These are phyloP conservation scores for Aspergillus saccharolyticus DNA, from an alignment of 495 filamentous ascomycete genomes.

Conservation along the genomic window DNA sequence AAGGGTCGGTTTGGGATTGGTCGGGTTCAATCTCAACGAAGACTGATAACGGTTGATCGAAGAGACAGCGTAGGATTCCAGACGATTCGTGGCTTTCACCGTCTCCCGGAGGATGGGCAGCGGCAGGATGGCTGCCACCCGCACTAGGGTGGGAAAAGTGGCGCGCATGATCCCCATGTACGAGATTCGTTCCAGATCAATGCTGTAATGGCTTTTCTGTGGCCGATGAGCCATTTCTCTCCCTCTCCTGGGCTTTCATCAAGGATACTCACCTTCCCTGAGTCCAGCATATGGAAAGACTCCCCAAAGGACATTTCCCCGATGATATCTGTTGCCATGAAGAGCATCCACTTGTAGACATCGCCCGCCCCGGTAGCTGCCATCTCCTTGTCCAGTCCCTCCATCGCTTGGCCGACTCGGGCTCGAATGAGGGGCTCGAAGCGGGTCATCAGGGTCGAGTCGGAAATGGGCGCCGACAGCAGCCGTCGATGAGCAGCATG, in stretches of 20 bases:
- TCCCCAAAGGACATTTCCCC: constrained; percentile 54
- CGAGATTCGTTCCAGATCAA: constrained; percentile 29
- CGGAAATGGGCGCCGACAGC: constrained; percentile 35
- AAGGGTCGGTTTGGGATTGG: constrained; percentile 35
- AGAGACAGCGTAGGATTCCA: constrained; percentile 28
- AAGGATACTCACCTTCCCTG: constrained; percentile 35
- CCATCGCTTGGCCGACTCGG: constrained; percentile 27
- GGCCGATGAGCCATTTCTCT: no score
- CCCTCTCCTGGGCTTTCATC: background rate
- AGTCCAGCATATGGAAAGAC: constrained; percentile 51
- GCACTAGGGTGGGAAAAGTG: constrained; percentile 31
- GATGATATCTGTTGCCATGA: constrained; percentile 54
- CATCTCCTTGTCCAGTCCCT: constrained; percentile 31
- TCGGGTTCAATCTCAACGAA: constrained; percentile 33
- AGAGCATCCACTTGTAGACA: constrained; percentile 53
- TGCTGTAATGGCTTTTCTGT: constrained; percentile 40
- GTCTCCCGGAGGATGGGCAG: constrained; percentile 11
- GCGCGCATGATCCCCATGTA: constrained; percentile 26
- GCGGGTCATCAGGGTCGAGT: constrained; percentile 19
- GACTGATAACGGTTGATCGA: constrained; percentile 39
- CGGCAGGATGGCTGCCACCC: constrained; percentile 6
- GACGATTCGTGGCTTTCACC: constrained; percentile 9
- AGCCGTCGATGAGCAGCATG: constrained; percentile 29
- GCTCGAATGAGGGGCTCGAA: constrained; percentile 28
- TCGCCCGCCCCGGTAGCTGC: constrained; percentile 31